Conservation (phyloP, 2,329 filamentous ascomycete species). For the Pseudocercospora fijiensis region DNA sequence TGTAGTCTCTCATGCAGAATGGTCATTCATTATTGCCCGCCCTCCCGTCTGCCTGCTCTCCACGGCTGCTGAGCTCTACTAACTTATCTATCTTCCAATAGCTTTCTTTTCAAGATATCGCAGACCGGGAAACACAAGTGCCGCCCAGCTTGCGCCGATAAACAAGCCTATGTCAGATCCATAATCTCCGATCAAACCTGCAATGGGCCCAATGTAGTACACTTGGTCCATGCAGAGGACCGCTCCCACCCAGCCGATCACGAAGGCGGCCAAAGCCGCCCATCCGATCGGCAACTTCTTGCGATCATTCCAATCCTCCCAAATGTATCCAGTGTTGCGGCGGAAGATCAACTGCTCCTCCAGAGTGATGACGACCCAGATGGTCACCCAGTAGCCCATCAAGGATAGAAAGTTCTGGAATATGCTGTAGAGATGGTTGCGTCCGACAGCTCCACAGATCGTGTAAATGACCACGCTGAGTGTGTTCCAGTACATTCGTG, state of each 20-base stretch:
- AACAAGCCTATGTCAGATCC: slow-evolving; percentile 9
- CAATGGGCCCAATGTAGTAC: slow-evolving; percentile 31
- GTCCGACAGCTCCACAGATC: slow-evolving; percentile 47
- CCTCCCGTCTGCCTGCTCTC: neutral
- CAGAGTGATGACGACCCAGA: slow-evolving; percentile 45
- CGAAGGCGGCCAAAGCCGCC: slow-evolving; percentile 38
- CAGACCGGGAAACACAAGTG: slow-evolving; percentile 4
- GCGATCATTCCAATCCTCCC: slow-evolving; percentile 44
- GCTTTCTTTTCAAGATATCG: slow-evolving; percentile 3
- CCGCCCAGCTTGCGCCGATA: slow-evolving; percentile 3
- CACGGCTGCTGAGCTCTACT: neutral
- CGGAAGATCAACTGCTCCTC: slow-evolving; percentile 47
- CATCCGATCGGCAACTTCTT: slow-evolving; percentile 43
- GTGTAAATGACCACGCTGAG: slow-evolving; percentile 40
- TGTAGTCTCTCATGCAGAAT: neutral
- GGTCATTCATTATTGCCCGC: neutral
- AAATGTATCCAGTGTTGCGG: slow-evolving; percentile 40
- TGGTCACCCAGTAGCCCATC: slow-evolving; percentile 50
- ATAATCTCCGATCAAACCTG: slow-evolving; percentile 18
- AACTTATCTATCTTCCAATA: neutral
- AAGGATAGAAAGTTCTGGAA: slow-evolving; percentile 49
- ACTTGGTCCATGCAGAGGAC: slow-evolving; percentile 32
- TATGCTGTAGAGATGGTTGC: slow-evolving; percentile 46
- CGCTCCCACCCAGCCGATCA: slow-evolving; percentile 31
- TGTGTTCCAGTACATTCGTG: slow-evolving; percentile 24